phyloP scores from a whole-genome alignment of 192 early-diverging fungal species.

The Neocallimastix lanati region DNA sequence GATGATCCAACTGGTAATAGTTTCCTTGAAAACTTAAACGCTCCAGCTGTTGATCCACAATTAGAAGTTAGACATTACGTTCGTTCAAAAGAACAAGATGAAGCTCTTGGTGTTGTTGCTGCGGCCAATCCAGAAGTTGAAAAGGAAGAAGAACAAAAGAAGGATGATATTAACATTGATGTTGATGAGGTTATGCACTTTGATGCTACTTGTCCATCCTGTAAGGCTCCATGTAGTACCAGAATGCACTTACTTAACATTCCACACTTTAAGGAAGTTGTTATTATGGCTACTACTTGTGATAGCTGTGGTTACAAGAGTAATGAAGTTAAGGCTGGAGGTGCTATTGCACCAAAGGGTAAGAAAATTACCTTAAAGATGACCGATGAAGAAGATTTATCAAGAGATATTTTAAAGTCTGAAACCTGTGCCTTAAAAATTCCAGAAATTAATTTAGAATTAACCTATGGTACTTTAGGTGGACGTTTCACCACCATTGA shows the following conservation, averaged over 20 bases:
- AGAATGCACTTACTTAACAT: constrained; percentile 83
- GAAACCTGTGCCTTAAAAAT: constrained; percentile 81
- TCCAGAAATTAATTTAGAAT: constrained; percentile 74
- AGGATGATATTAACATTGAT: constrained; percentile 27
- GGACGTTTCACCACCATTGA: constrained; percentile 92
- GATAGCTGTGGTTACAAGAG: constrained; percentile 82
- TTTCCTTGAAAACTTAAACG: constrained; percentile 71
- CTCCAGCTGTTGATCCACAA: constrained; percentile 43
- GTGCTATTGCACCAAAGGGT: constrained; percentile 58
- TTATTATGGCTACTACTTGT: constrained; percentile 87
- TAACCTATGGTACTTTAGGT: constrained; percentile 74
- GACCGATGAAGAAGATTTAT: constrained; percentile 70
- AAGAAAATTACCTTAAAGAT: constrained; percentile 66
- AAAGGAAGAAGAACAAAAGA: constrained; percentile 17
- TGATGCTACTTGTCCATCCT: constrained; percentile 68
- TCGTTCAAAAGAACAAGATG: constrained; percentile 61
- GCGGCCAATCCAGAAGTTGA: constrained; percentile 22
- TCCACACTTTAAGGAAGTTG: constrained; percentile 88
- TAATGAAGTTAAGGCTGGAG: constrained; percentile 92
- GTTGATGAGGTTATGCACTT: constrained; percentile 60
- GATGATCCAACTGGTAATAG: constrained; percentile 87
- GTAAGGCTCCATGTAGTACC: constrained; percentile 57
- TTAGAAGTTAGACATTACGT: constrained; percentile 42
- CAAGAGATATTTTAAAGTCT: constrained; percentile 81
- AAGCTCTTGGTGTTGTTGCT: constrained; percentile 47